phyloP scores from a whole-genome alignment of 495 filamentous ascomycete genomes.

The Aspergillus affinis region DNA sequence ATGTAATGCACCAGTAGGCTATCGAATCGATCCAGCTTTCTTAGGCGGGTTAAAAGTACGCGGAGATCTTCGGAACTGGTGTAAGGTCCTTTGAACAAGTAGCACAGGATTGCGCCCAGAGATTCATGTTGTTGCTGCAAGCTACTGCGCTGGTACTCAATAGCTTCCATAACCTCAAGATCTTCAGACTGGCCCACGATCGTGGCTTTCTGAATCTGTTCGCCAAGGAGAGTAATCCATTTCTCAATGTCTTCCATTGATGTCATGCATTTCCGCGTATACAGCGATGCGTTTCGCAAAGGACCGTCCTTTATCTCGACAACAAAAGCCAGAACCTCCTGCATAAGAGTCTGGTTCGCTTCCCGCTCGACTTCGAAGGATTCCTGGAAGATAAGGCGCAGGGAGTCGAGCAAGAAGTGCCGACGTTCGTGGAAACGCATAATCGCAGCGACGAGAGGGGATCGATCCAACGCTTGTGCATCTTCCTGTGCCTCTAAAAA shows the following conservation, averaged over 20 bases:
- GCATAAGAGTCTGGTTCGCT: conserved; percentile 39
- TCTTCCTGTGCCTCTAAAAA: conserved; percentile 68
- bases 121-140: conserved; percentile 85
- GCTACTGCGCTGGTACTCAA: conserved; percentile 69
- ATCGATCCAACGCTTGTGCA: conserved; percentile 61
- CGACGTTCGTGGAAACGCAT: conserved; percentile 83
- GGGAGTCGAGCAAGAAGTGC: conserved; percentile 73
- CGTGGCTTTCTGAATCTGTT: conserved; percentile 67
- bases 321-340: conserved; percentile 41
- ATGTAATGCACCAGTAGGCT: conserved; percentile 72
- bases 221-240: conserved; percentile 68
- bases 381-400: conserved; percentile 71
- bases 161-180: conserved; percentile 62
- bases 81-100: conserved; percentile 72
- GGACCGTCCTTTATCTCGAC: conserved; percentile 45
- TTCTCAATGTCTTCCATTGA: conserved; percentile 71
- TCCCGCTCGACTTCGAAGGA: conserved; percentile 59
- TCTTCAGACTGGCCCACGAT: conserved; percentile 62
- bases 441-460: conserved; percentile 68
- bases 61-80: conserved; percentile 70
- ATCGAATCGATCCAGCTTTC: conserved; percentile 70
- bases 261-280: conserved; percentile 66
- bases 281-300: conserved; percentile 48
- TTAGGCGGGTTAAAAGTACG: conserved; percentile 61
- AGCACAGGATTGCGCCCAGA: conserved; percentile 71